Conservation (phyloP, 1,139 yeast species). For the Lodderomyces orthopsilosis region DNA sequence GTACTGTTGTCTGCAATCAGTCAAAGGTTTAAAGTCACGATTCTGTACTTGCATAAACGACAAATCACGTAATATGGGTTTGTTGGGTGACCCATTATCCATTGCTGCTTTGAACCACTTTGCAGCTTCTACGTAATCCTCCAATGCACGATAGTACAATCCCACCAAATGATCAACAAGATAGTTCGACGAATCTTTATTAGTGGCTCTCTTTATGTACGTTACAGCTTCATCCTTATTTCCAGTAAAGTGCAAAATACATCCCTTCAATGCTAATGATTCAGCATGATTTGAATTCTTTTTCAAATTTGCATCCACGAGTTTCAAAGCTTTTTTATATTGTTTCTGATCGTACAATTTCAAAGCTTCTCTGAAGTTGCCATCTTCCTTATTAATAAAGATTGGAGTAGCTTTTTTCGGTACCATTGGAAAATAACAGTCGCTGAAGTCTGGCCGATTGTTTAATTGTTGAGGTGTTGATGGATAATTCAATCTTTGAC, state of each 20-base stretch:
- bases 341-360: conserved; percentile 80
- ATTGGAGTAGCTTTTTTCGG: conserved; percentile 31
- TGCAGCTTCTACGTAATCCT: conserved; percentile 73
- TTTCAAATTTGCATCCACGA: conserved; percentile 73
- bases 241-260: conserved; percentile 42
- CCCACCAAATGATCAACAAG: conserved; percentile 86
- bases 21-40: conserved; percentile 67
- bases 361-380: conserved; percentile 76
- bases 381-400: conserved; percentile 55
- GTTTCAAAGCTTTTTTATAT: conserved; percentile 79
- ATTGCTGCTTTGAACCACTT: conserved; percentile 77
- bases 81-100: conserved; percentile 76
- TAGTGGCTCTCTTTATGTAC: conserved; percentile 59
- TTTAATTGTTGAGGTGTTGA: too few species aligned
- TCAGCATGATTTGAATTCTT: conserved; percentile 77
- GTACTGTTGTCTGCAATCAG: conserved; percentile 62
- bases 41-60: conserved; percentile 76
- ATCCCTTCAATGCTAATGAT: conserved; percentile 81
- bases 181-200: conserved; percentile 56
- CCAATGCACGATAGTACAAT: conserved; percentile 69
- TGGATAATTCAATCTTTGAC: too few species aligned
- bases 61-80: conserved; percentile 78
- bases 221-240: conserved; percentile 64
- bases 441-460: too few species aligned
- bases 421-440: conserved; percentile 21